Evolutionary conservation across 2,329 filamentous ascomycete species (phyloP), one percentile per base, ranked within the genome.

Genomic region (Diaporthe sp.): DNA sequence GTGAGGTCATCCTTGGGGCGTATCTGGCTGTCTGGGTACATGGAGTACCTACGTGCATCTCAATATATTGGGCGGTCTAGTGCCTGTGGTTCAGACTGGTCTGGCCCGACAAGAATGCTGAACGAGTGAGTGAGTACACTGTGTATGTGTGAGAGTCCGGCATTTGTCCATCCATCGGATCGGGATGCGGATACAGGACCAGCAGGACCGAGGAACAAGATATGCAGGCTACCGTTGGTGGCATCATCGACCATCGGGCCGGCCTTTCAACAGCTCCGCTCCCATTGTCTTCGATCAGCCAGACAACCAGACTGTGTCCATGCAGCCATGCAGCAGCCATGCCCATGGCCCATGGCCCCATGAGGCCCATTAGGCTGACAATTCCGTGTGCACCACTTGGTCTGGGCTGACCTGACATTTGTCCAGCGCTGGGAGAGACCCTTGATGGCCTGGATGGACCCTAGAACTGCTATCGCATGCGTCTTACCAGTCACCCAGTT

Each of bases 311-410:
- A 53, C 12, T 68, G 12, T 28, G 44, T 51, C 46, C 65, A 53
- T 53, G 19, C 42, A 28, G n/a, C 37, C 34, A 28, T n/a, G 22
- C 58, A 44, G 37, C 37, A 28, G 59, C 59, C 39, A 28, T 62
- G 59, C 25, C 37, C 37, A 62, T 28, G n/a, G 37, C 12, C 58
- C 37, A n/a, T n/a, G 22, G 28, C 28, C 44, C 62, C n/a, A 46
- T 55, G 65, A 69, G 65, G 65, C 65, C 62, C n/a, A 46, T 55
- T 34, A 69, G 65, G 65, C 65, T 69, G 61, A 49, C 61, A 65
- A 49, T 34, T 34, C 61, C 37, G 34, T 7, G 34, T 61, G 57
- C 57, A 61, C 22, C 37, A 42, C 34, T 37, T 61, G 57, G 34
- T 34, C 57, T 59, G 57, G 25, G 9, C 31, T 59, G 42, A 34